phyloP scores from a whole-genome alignment of 1,284 basidiomycete species.

The Cutaneotrichosporon mucoides region DNA sequence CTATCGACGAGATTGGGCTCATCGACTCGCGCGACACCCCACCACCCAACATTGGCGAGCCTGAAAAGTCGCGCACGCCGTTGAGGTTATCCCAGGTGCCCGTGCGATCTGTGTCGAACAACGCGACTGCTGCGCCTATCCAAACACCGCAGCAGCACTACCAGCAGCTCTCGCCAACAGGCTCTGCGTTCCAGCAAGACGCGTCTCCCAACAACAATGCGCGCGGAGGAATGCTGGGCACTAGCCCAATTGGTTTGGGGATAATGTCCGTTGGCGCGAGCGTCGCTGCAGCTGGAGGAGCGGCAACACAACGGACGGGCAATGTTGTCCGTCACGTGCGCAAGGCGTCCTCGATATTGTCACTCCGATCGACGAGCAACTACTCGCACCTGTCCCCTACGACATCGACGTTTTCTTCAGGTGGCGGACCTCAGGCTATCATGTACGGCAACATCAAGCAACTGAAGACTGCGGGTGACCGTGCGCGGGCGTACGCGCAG shows the following conservation, averaged over 20 bases:
- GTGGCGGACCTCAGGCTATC: slow-evolving; percentile 62
- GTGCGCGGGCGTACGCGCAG: slow-evolving; percentile 69
- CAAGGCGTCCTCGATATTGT: slow-evolving; percentile 32
- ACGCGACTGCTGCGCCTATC: not conserved
- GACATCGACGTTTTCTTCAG: slow-evolving; percentile 12
- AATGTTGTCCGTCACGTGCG: slow-evolving; percentile 14
- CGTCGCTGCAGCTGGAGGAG: not conserved
- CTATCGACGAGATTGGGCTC: slow-evolving; percentile 46
- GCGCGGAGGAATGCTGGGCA: not conserved
- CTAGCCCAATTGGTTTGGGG: slow-evolving; percentile 4
- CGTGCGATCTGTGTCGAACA: slow-evolving; percentile 1
- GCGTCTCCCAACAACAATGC: not conserved
- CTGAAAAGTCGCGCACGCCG: slow-evolving; percentile 10
- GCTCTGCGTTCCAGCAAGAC: not conserved
- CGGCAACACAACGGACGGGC: not conserved
- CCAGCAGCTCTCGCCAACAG: slow-evolving; percentile 8
- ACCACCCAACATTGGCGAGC: slow-evolving; percentile 32
- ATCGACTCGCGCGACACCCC: slow-evolving; percentile 38
- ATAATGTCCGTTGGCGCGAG: slow-evolving; percentile 3
- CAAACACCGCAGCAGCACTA: not conserved
- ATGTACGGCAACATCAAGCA: slow-evolving; percentile 63
- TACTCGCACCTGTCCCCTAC: slow-evolving; percentile 29
- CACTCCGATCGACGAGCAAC: slow-evolving; percentile 18
- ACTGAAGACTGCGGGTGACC: slow-evolving; percentile 63
- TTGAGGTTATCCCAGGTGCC: slow-evolving; percentile 2